These are phyloP conservation scores for Speleostelium caveatum DNA, from an alignment of 78 protist genomes.

Conservation along the genomic window DNA sequence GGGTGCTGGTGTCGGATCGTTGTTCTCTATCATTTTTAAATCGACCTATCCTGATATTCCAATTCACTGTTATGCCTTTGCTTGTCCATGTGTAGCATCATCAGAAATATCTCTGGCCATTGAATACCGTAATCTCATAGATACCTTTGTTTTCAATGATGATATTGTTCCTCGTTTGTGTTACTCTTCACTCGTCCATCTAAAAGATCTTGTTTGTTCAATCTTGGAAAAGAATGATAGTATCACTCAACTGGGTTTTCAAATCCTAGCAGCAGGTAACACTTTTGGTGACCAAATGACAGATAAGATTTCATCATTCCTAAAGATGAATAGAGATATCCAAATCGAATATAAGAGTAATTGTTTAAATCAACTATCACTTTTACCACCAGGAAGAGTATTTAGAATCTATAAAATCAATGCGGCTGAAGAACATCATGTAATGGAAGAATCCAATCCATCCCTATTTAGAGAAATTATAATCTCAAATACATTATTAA, in stretches of 20 bases:
- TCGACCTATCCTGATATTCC: slow-evolving; percentile 42
- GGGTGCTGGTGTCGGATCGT: slow-evolving; percentile 64
- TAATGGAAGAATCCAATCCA: slow-evolving; percentile 77
- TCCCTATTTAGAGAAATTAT: slow-evolving; percentile 69
- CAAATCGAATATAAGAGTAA: slow-evolving; percentile 6
- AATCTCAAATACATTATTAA: slow-evolving; percentile 54
- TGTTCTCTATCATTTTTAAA: slow-evolving; percentile 53
- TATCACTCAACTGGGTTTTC: slow-evolving; percentile 27
- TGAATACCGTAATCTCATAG: slow-evolving; percentile 14
- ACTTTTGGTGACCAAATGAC: slow-evolving; percentile 61
- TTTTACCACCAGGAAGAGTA: slow-evolving; percentile 77
- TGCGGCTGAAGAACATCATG: slow-evolving; percentile 13
- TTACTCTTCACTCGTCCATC: slow-evolving; percentile 57
- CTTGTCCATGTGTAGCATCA: slow-evolving; percentile 66
- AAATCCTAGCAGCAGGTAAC: slow-evolving; percentile 62
- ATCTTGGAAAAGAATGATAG: slow-evolving; percentile 40
- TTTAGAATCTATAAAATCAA: slow-evolving; percentile 54
- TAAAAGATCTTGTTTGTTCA: slow-evolving; percentile 23
- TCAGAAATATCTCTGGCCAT: slow-evolving; percentile 52
- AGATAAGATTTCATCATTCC: slow-evolving; percentile 21
- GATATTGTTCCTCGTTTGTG: slow-evolving; percentile 78
- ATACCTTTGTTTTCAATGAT: slow-evolving; percentile 66
- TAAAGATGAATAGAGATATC: slow-evolving; percentile 40
- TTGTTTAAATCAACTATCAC: not conserved
- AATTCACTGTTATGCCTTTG: slow-evolving; percentile 78